Evolutionary conservation across 2,329 filamentous ascomycete species (phyloP).

Genomic region (Colletotrichum gigasporum): DNA sequence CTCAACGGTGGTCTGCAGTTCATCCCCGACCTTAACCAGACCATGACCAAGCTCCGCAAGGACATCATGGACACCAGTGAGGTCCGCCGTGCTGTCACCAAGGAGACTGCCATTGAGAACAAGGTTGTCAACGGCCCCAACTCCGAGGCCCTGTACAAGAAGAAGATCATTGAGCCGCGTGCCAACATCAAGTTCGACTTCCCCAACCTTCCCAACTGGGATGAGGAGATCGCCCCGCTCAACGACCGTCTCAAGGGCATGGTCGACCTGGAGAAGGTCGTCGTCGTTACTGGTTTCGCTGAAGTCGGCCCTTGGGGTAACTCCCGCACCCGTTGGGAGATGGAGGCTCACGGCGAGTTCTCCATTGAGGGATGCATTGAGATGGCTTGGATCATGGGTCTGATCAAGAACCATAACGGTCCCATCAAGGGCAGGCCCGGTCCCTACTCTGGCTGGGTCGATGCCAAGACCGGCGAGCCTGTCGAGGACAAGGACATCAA

Average conservation of each 20-base stretch:
- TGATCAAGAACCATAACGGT: constrained; percentile 98
- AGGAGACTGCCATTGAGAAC: constrained; percentile 96
- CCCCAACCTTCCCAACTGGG: constrained; percentile 89
- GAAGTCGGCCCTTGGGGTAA: constrained; percentile 99
- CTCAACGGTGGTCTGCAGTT: constrained; percentile 98
- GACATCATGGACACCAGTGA: constrained; percentile 96
- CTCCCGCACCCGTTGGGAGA: constrained; percentile 97
- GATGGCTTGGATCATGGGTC: constrained; percentile 99
- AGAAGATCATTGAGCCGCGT: constrained; percentile 90
- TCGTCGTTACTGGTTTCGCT: constrained; percentile 95
- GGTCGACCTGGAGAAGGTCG: constrained; percentile 98
- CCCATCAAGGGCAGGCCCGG: constrained; percentile 84
- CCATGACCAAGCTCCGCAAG: constrained; percentile 93
- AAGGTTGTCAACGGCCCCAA: constrained; percentile 95
- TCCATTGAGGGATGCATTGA: constrained; percentile 97
- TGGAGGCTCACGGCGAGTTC: constrained; percentile 97
- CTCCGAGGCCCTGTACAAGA: constrained; percentile 93
- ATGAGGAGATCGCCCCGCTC: constrained; percentile 87
- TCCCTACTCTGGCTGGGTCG: constrained; percentile 96
- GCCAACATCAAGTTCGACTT: constrained; percentile 99
- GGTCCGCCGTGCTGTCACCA: constrained; percentile 90
- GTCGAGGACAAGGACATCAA: constrained; percentile 99
- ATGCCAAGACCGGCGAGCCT: constrained; percentile 91
- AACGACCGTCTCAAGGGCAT: constrained; percentile 92
- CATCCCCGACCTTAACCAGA: constrained; percentile 92